Evolutionary conservation across 192 early-diverging fungal species (phyloP).

Genomic region (Coemansia sp.): DNA sequence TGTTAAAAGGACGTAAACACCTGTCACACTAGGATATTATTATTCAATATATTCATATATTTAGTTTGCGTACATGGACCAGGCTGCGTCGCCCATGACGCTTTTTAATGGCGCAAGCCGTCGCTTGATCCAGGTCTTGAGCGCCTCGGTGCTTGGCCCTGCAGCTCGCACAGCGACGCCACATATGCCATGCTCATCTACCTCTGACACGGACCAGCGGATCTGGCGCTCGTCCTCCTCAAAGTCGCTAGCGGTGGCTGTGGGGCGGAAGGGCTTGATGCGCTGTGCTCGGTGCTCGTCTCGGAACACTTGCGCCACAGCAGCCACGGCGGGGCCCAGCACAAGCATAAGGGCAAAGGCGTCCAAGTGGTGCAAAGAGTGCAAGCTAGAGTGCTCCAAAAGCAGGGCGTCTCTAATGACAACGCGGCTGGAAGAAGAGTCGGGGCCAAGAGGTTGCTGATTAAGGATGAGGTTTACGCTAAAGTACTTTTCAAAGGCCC

Average conservation of each 20-base stretch:
- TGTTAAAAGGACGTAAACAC: slow-evolving; percentile 82
- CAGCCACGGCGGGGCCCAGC: slow-evolving; percentile 15
- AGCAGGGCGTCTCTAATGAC: slow-evolving; percentile 25
- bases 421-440: background rate
- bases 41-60: background rate
- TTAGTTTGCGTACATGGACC: slow-evolving; percentile 44
- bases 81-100: slow-evolving; percentile 37
- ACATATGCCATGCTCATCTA: slow-evolving; percentile 5
- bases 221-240: slow-evolving; percentile 1
- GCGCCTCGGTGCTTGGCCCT: slow-evolving; percentile 20
- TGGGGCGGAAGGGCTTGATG: slow-evolving; percentile 22
- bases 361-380: slow-evolving; percentile 7
- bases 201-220: slow-evolving; percentile 46
- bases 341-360: slow-evolving; percentile 38
- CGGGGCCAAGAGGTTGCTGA: background rate
- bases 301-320: slow-evolving; percentile 10
- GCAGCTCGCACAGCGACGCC: slow-evolving; percentile 41
- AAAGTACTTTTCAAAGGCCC: slow-evolving; percentile 62
- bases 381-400: slow-evolving; percentile 6
- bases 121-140: slow-evolving; percentile 33
- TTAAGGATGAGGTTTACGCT: slow-evolving; percentile 46
- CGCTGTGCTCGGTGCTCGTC: slow-evolving; percentile 18
- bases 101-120: slow-evolving; percentile 3
- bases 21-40: slow-evolving; percentile 66
- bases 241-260: background rate